phyloP scores from a whole-genome alignment of 2,329 filamentous ascomycete species.

The Periconia digitata region DNA sequence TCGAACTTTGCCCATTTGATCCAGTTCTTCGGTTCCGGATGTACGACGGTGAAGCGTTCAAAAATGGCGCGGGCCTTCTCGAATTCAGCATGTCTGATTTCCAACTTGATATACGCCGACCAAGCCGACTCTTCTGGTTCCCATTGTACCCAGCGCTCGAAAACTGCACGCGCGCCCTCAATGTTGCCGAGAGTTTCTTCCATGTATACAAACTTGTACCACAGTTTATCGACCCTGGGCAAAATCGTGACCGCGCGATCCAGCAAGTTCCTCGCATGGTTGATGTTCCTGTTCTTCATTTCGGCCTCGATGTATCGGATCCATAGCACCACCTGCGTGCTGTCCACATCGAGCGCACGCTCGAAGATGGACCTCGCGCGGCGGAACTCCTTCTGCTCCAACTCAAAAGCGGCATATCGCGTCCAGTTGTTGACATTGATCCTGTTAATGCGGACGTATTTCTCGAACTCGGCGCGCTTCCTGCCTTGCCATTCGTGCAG shows the following conservation, averaged over 20 bases:
- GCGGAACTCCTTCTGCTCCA: conserved; percentile 96
- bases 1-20: conserved; percentile 99
- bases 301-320: conserved; percentile 93
- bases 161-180: conserved; percentile 86
- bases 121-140: conserved; percentile 95
- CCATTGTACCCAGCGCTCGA: conserved; percentile 98
- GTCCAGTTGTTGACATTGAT: conserved; percentile 99
- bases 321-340: conserved; percentile 85
- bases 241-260: conserved; percentile 93
- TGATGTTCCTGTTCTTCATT: conserved; percentile 79
- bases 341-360: conserved; percentile 86
- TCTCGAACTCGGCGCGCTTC: conserved; percentile 95
- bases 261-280: conserved; percentile 90
- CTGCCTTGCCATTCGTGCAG: conserved; percentile 95
- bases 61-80: conserved; percentile 90
- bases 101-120: conserved; percentile 94
- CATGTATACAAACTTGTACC: conserved; percentile 99
- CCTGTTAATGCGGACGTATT: conserved; percentile 93
- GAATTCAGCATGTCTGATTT: conserved; percentile 92
- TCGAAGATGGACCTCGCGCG: conserved; percentile 93
- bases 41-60: conserved; percentile 84
- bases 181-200: conserved; percentile 97
- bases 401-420: conserved; percentile 94
- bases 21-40: conserved; percentile 94
- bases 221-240: conserved; percentile 90